Conservation (phyloP, 2,329 filamentous ascomycete species). For the Fusarium anguioides region DNA sequence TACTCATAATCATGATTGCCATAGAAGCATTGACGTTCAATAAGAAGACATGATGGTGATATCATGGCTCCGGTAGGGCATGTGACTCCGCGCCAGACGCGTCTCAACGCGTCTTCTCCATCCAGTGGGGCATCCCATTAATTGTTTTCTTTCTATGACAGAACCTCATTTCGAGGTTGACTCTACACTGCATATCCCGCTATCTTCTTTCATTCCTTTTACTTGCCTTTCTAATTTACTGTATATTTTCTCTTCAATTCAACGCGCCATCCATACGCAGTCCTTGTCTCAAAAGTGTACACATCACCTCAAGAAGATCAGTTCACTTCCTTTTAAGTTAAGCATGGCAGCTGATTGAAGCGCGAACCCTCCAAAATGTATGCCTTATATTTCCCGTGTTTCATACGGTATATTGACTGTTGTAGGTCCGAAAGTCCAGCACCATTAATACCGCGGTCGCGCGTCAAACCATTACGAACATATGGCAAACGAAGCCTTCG, state of each 20-base stretch:
- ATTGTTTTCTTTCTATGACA: neutral
- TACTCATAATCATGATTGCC: neutral
- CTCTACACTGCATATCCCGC: neutral
- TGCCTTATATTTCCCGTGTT: rapidly evolving
- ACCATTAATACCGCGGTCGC: slow-evolving; percentile 40
- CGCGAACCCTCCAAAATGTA: slow-evolving; percentile 7
- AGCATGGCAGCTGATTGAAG: slow-evolving; percentile 18
- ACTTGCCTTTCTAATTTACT: neutral
- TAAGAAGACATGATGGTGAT: slow-evolving; percentile 14
- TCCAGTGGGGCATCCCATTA: slow-evolving; percentile 20
- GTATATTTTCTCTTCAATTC: neutral
- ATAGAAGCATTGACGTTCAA: neutral
- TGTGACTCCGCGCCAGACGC: slow-evolving; percentile 37
- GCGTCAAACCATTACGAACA: slow-evolving; percentile 53
- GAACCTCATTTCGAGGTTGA: neutral
- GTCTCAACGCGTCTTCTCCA: slow-evolving; percentile 26
- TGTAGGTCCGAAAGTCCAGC: slow-evolving; percentile 49
- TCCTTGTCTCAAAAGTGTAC: rapidly evolving
- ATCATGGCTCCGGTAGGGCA: slow-evolving; percentile 31
- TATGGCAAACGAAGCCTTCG: slow-evolving; percentile 53
- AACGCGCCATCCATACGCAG: rapidly evolving
- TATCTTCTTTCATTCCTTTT: neutral
- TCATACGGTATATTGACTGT: slow-evolving; percentile 3
- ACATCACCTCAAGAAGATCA: neutral
- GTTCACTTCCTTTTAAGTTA: neutral